Percentiles rank a stretch among this genome's conserved stretches.
phyloP scores from a whole-genome alignment of 139 green algal genomes.

The Picochlorum sp. region DNA sequence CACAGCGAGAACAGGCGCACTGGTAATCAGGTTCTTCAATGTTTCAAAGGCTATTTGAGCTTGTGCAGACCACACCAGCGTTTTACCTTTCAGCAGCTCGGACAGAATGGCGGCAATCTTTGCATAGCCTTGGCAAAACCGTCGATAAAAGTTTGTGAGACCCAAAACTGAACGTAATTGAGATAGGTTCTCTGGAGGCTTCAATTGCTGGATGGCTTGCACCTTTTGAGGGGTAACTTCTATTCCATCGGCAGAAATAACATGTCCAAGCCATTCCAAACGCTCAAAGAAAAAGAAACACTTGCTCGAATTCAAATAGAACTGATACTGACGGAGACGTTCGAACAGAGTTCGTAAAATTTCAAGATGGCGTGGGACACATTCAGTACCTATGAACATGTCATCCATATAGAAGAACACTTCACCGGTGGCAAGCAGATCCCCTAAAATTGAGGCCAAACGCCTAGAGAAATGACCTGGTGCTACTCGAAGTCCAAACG shows the following conservation, averaged over 20 bases:
- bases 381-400: slow-evolving; percentile 41
- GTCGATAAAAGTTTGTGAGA: too few species aligned
- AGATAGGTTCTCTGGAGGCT: neutral
- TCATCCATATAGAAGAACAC: slow-evolving; percentile 54
- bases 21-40: too few species aligned
- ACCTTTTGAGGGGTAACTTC: slow-evolving; percentile 34
- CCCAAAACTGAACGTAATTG: too few species aligned
- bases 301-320: slow-evolving; percentile 24
- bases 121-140: too few species aligned
- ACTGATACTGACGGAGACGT: slow-evolving; percentile 5
- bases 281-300: slow-evolving; percentile 7
- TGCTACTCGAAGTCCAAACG: slow-evolving; percentile 42
- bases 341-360: slow-evolving; percentile 30
- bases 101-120: too few species aligned
- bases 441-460: slow-evolving; percentile 42
- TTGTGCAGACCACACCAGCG: too few species aligned
- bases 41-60: too few species aligned
- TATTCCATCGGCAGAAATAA: slow-evolving; percentile 12
- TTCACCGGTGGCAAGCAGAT: slow-evolving; percentile 9
- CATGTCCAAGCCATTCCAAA: slow-evolving; percentile 10
- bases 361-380: slow-evolving; percentile 24
- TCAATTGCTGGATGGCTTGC: slow-evolving; percentile 28
- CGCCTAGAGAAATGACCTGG: slow-evolving; percentile 43
- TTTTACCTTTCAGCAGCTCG: too few species aligned
- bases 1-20: too few species aligned